A percentile compares a stretch with the other conserved stretches of the same genome.
Conservation (phyloP, 345 rosid genomes). For the Lepidium africanum region DNA sequence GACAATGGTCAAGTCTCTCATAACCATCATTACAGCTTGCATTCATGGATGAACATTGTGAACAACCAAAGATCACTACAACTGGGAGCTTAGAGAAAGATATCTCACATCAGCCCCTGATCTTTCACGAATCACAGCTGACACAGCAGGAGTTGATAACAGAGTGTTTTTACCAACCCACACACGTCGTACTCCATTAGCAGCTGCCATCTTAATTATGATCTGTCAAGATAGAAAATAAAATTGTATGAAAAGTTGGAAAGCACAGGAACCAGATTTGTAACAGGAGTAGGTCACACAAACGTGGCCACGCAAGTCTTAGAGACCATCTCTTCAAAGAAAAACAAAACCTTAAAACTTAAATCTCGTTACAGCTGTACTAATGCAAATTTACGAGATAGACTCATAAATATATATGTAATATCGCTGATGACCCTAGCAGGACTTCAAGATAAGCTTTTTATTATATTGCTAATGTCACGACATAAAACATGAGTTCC, state of each 20-base stretch:
- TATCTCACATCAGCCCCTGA: constrained; percentile 79
- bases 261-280: background rate
- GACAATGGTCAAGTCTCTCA: constrained; percentile 10
- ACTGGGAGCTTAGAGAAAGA: background rate
- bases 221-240: constrained; percentile 41
- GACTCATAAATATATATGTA: background rate
- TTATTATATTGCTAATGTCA: background rate
- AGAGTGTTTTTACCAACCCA: constrained; percentile 97
- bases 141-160: constrained; percentile 99
- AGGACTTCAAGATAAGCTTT: background rate
- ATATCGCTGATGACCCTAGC: background rate
- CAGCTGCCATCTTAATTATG: constrained; percentile 90
- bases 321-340: background rate
- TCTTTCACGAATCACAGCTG: constrained; percentile 94
- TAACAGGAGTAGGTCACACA: background rate
- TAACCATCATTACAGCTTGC: background rate
- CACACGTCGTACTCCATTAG: constrained; percentile 85
- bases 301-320: background rate
- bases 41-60: background rate
- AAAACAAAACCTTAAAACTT: background rate
- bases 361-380: background rate
- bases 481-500: background rate
- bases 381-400: background rate
- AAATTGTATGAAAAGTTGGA: background rate
- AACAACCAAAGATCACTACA: background rate